A percentile compares a stretch with the other conserved stretches of the same genome.
Evolutionary conservation across 371 early-diverging fungal genomes (phyloP).

Genomic region (Mortierella sp.): DNA sequence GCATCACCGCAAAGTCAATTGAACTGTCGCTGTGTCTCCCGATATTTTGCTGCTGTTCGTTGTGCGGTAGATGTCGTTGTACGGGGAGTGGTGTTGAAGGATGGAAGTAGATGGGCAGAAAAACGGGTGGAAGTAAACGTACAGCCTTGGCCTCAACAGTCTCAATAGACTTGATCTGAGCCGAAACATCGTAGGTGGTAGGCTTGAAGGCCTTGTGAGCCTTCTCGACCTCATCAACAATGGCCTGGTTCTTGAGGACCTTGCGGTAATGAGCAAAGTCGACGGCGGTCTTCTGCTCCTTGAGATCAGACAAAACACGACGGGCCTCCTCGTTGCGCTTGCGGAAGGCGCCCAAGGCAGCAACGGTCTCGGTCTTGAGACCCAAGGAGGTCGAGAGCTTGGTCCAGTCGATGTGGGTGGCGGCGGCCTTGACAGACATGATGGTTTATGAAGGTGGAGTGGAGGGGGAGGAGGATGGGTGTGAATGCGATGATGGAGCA

Average conservation of each 20-base stretch:
- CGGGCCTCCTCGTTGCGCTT: conserved; percentile 95
- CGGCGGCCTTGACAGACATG: conserved; percentile 74
- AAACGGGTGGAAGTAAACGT: conserved; percentile 44
- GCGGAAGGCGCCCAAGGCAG: conserved; percentile 91
- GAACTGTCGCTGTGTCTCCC: background rate
- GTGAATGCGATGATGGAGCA: background rate
- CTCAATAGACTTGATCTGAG: conserved; percentile 90
- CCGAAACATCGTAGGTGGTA: conserved; percentile 85
- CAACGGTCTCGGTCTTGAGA: conserved; percentile 90
- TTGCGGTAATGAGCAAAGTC: conserved; percentile 92
- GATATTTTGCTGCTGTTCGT: background rate
- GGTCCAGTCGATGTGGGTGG: conserved; percentile 88
- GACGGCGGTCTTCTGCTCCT: conserved; percentile 85
- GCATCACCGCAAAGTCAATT: background rate
- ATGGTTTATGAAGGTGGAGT: conserved; percentile 21
- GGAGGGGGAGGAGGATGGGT: conserved; percentile 6
- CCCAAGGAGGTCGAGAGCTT: conserved; percentile 86
- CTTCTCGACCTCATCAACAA: conserved; percentile 93
- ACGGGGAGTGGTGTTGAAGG: background rate
- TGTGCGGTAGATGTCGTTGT: background rate
- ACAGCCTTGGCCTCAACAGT: conserved; percentile 93
- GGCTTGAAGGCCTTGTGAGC: conserved; percentile 86
- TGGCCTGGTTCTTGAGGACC: conserved; percentile 89
- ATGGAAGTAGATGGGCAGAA: background rate
- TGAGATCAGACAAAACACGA: conserved; percentile 83